Evolutionary conservation across 192 early-diverging fungal genomes (phyloP), one percentile per base, ranked within the genome.

Genomic region (Glomus cerebriforme): DNA sequence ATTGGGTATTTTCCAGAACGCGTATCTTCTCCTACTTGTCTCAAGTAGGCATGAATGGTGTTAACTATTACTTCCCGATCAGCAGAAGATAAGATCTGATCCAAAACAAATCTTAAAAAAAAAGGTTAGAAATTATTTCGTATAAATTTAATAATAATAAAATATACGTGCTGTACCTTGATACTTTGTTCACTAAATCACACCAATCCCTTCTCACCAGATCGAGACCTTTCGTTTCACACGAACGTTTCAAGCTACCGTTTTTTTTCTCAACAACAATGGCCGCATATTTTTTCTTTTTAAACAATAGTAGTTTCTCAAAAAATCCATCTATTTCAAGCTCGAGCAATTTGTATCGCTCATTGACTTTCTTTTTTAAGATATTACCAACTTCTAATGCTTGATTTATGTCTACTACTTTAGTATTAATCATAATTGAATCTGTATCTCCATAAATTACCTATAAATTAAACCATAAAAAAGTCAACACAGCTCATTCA

Each of bases 371-470:
- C 69, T 91, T 88, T 79, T 95, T 95, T 70, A 99, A 88, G 12
- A 92, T 87, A 13, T 91, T 87, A 17, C 95, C 97, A 32, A 98
- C 88, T 27, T 93, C 90, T 49, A 91, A 89, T 59, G 94, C 97
- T 35, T 94, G 85, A 0, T 83, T 80, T 0, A 98, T 79, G 35
- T 93, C 88, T 10, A 81, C 88, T 7, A 91, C 89, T 79, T 93
- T 91, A 3, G 97, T 98, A 80, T 96, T 87, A 60, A 99, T 94
- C 97, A 99, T 99, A 71, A 99, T 96, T 1, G 97, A 98, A 84
- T 99, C 98, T 2, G 98, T 99, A 80, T 99, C 98, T 74, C 98
- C 98, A 86, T 99, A 99, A 82, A 99, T 97, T 4, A 99, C 97
- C 82, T 91, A 79, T 34, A 26, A 17, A 77, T 22, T 24, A 73